phyloP scores from a whole-genome alignment of 192 early-diverging fungal species.

The Coemansia sp. region DNA sequence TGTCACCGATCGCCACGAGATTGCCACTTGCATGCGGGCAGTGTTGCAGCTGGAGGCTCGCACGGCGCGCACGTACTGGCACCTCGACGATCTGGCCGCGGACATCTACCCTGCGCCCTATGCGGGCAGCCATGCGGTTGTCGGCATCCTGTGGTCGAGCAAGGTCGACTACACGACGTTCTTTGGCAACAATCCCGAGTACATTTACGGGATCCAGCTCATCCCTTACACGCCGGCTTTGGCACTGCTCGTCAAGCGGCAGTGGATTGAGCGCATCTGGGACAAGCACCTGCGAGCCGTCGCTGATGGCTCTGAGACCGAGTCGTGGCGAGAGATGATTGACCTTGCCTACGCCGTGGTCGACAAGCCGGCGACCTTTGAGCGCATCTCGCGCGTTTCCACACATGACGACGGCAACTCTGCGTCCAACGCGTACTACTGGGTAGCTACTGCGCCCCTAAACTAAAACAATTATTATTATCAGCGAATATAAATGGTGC shows the following conservation, averaged over 20 bases:
- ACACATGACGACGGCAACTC: slow-evolving; percentile 54
- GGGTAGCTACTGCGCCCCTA: slow-evolving; percentile 34
- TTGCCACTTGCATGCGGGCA: slow-evolving; percentile 25
- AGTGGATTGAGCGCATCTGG: slow-evolving; percentile 48
- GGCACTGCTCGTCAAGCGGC: slow-evolving; percentile 33
- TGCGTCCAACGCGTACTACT: slow-evolving; percentile 52
- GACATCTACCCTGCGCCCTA: slow-evolving; percentile 37
- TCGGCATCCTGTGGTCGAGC: slow-evolving; percentile 53
- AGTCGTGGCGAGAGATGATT: slow-evolving; percentile 46
- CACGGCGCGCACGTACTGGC: slow-evolving; percentile 51
- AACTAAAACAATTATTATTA: no score
- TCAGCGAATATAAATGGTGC: no score
- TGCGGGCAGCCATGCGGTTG: slow-evolving; percentile 23
- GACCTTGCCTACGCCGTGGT: slow-evolving; percentile 44
- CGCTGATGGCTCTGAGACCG: slow-evolving; percentile 13
- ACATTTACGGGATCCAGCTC: slow-evolving; percentile 54
- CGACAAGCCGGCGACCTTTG: slow-evolving; percentile 33
- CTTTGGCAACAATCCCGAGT: slow-evolving; percentile 47
- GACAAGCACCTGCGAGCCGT: slow-evolving; percentile 12
- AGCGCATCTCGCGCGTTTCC: slow-evolving; percentile 5
- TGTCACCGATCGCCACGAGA: slow-evolving; percentile 16
- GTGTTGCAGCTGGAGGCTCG: slow-evolving; percentile 48
- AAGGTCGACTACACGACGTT: slow-evolving; percentile 47
- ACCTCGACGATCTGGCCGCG: slow-evolving; percentile 23
- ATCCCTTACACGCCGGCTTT: slow-evolving; percentile 50